Evolutionary conservation across 192 early-diverging fungal species (phyloP).

Genomic region (Borealophlyctis nickersoniae): DNA sequence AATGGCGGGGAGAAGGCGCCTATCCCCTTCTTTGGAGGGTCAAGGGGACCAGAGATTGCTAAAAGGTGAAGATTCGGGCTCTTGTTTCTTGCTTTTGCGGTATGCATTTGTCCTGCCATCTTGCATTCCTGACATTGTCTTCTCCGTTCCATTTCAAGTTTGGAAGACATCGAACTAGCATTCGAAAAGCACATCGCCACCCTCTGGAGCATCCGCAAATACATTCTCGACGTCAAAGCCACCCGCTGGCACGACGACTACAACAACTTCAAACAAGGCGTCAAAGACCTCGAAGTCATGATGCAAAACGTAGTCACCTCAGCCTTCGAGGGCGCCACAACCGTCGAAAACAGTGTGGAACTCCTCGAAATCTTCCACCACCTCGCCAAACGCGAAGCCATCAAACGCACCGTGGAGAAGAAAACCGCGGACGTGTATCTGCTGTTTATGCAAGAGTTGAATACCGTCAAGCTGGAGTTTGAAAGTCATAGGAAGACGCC

Average conservation of each 20-base stretch:
- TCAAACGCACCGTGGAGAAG: slow-evolving; percentile 63
- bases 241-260: slow-evolving; percentile 67
- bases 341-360: slow-evolving; percentile 56
- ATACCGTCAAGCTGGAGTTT: slow-evolving; percentile 60
- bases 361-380: slow-evolving; percentile 62
- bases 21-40: slow-evolving; percentile 60
- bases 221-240: slow-evolving; percentile 64
- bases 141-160: slow-evolving; percentile 20
- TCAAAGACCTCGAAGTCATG: slow-evolving; percentile 68
- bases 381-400: slow-evolving; percentile 62
- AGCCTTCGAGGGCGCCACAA: slow-evolving; percentile 54
- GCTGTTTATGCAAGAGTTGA: slow-evolving; percentile 54
- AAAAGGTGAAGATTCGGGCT: slow-evolving; percentile 44
- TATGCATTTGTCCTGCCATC: not conserved
- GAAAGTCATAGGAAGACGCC: slow-evolving; percentile 56
- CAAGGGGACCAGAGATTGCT: slow-evolving; percentile 55
- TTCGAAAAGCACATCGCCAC: slow-evolving; percentile 52
- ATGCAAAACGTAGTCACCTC: slow-evolving; percentile 62
- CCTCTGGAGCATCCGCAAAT: slow-evolving; percentile 55
- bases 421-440: slow-evolving; percentile 59
- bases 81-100: not conserved
- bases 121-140: not conserved
- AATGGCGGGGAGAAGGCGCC: slow-evolving; percentile 54
- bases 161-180: slow-evolving; percentile 60
- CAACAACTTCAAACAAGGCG: slow-evolving; percentile 64